Base-by-base conservation (phyloP, 345 rosid genomes). In the Orychophragmus violaceus region DNA sequence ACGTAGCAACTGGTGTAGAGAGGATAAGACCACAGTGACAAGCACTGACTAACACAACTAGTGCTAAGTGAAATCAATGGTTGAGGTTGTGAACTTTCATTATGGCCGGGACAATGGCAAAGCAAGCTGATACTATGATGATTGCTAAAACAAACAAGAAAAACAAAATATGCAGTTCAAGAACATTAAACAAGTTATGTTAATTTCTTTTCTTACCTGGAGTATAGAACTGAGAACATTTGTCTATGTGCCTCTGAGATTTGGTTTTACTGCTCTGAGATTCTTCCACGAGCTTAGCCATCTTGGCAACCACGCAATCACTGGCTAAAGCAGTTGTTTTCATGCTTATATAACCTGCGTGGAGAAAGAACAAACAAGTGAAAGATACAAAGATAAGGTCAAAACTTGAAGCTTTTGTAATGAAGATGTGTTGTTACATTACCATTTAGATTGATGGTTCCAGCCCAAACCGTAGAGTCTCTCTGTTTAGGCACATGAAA, bases 1-100 rank as follows among this genome's bases (percentile, higher is more conserved):
- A 93, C 5, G 86, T 90, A 42, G 85, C 97, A 51, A 90, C 89
- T 6, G 98, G 98, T 25, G 98, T 93, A 19, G 98, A 93, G 48
- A 93, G 85, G 48, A 93, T 75, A 11, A 93, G 87, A 1, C 88
- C 91, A 66, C 98, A 93, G 1, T 96, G 98, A 52, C n/a, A n/a
- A n/a, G n/a, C n/a, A n/a, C n/a, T n/a, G n/a, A n/a, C n/a, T n/a
- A n/a, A n/a, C n/a, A n/a, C n/a, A n/a, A n/a, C n/a, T n/a, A n/a
- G n/a, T n/a, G n/a, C n/a, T n/a, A n/a, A n/a, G n/a, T n/a, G n/a
- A n/a, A n/a, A n/a, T n/a, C n/a, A n/a, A n/a, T n/a, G n/a, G n/a
- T n/a, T n/a, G n/a, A n/a, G n/a, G n/a, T n/a, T n/a, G 2, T 63
- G 79, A 42, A 74, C 62, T 28, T 78, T 69, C 8, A 90, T 3